Conservation (phyloP, 306 rosid genomes). For the Prunus dulcis region DNA sequence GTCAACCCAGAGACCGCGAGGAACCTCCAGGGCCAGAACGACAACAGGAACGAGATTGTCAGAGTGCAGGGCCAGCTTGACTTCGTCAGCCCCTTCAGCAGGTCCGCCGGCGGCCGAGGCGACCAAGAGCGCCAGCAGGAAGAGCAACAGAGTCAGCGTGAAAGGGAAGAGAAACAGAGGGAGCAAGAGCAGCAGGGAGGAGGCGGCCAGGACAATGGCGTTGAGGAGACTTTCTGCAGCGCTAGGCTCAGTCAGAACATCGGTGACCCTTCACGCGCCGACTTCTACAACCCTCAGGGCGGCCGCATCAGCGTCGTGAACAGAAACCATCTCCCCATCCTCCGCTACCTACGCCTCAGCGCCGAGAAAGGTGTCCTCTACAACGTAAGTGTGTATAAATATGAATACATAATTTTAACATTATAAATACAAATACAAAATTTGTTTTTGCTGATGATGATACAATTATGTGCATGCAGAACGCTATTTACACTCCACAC, state of each 20-base stretch:
- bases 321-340: constrained; percentile 30
- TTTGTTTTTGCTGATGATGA: too few species aligned
- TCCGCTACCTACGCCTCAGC: constrained; percentile 23
- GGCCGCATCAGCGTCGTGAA: constrained; percentile 28
- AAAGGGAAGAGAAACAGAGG: not conserved
- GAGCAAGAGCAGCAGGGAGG: not conserved
- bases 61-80: constrained; percentile 32
- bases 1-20: constrained; percentile 24
- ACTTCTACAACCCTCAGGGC: constrained; percentile 27
- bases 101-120: not conserved
- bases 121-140: constrained; percentile 9
- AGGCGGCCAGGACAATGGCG: constrained; percentile 4
- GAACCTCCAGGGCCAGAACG: constrained; percentile 29
- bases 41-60: constrained; percentile 36
- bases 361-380: constrained; percentile 32
- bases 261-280: constrained; percentile 20
- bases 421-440: too few species aligned
- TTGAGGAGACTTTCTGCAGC: constrained; percentile 32
- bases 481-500: constrained; percentile 53
- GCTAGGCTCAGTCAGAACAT: constrained; percentile 23
- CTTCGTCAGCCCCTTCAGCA: constrained; percentile 35
- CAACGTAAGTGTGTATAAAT: constrained; percentile 1
- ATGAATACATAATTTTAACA: too few species aligned
- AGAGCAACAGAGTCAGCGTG: constrained; percentile 5
- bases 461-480: constrained; percentile 25